These are phyloP conservation scores for Penicillium herquei DNA, from an alignment of 495 filamentous ascomycete genomes.

Conservation along the genomic window DNA sequence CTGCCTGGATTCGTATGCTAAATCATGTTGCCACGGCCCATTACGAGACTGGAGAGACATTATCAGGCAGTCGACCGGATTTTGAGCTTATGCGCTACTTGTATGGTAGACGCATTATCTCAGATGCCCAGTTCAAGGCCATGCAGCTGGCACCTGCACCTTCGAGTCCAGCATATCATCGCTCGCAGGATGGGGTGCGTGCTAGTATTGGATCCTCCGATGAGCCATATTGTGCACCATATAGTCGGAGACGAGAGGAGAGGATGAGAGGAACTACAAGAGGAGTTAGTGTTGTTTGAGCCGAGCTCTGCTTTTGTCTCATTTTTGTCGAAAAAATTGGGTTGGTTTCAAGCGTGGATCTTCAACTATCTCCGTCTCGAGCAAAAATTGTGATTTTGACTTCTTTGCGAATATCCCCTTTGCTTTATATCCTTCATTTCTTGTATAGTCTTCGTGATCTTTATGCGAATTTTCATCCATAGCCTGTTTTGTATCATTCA, in stretches of 20 bases:
- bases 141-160: conserved; percentile 44
- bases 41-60: conserved; percentile 39
- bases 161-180: conserved; percentile 46
- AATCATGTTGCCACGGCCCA: conserved; percentile 38
- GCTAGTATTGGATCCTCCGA: conserved; percentile 45
- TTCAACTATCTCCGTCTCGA: neutral
- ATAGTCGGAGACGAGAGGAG: conserved; percentile 45
- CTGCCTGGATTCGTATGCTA: conserved; percentile 42
- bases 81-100: conserved; percentile 49
- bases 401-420: conserved; percentile 7
- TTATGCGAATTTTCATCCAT: neutral
- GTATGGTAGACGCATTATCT: conserved; percentile 41
- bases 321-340: neutral
- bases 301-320: conserved; percentile 6
- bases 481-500: neutral
- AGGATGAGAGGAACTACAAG: conserved; percentile 39
- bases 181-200: conserved; percentile 40
- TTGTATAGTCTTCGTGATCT: neutral
- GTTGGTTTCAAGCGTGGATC: neutral
- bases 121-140: conserved; percentile 46
- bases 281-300: conserved; percentile 36
- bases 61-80: conserved; percentile 40
- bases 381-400: neutral
- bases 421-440: neutral
- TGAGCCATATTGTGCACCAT: conserved; percentile 46